phyloP scores from a whole-genome alignment of 257 asterid genomes.

The Hygrophila difformis region DNA sequence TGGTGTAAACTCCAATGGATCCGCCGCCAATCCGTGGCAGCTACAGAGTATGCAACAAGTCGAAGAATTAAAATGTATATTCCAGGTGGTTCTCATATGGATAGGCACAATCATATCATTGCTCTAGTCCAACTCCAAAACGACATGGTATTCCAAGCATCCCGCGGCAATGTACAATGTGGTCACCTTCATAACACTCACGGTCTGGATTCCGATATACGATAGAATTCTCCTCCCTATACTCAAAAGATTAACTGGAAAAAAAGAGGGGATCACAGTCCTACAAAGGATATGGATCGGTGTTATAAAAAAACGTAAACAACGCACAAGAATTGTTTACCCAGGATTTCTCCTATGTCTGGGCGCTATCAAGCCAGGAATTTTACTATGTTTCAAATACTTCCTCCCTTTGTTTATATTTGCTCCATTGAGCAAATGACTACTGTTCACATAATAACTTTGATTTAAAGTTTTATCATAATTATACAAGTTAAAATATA shows the following conservation, averaged over 20 bases:
- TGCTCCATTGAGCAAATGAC: too few species aligned
- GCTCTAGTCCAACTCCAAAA: constrained; percentile 14
- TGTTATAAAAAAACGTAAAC: too few species aligned
- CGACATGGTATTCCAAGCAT: constrained; percentile 22
- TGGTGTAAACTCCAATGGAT: constrained; percentile 12
- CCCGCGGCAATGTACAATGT: constrained; percentile 23
- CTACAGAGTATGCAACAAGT: constrained; percentile 22
- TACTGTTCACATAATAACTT: too few species aligned
- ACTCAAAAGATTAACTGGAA: constrained; percentile 13
- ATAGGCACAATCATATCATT: constrained; percentile 19
- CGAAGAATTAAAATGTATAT: constrained; percentile 19
- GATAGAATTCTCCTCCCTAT: constrained; percentile 22
- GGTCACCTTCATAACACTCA: constrained; percentile 18
- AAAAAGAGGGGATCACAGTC: constrained; percentile 19
- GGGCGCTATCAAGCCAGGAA: too few species aligned
- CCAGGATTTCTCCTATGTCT: too few species aligned
- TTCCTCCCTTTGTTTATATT: too few species aligned
- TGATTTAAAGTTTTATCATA: too few species aligned
- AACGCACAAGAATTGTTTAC: too few species aligned
- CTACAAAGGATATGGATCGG: constrained; percentile 24
- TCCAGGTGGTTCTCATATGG: constrained; percentile 25
- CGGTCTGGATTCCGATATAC: constrained; percentile 22
- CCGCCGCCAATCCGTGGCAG: constrained; percentile 16
- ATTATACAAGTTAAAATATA: too few species aligned
- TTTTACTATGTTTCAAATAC: too few species aligned